phyloP scores from a whole-genome alignment of 805 yeast genomes.

The Suhomyces sp. region DNA sequence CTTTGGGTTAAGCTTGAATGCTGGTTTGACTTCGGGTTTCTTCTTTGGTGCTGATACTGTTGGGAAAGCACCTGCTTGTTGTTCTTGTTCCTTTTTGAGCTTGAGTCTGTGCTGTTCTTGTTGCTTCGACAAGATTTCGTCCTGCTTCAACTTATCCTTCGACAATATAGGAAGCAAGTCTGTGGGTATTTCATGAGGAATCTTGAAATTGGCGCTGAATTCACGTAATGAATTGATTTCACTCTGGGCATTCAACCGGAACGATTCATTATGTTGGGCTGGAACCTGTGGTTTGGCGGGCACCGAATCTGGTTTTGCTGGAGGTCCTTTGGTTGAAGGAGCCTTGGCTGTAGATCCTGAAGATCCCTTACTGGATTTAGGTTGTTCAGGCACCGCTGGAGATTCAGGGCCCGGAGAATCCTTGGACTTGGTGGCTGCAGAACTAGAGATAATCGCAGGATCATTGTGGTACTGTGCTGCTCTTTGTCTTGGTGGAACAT shows the following conservation, averaged over 20 bases:
- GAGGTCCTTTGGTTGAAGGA: not conserved
- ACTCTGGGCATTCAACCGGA: conserved; percentile 50
- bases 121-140: conserved; percentile 50
- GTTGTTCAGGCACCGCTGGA: not conserved
- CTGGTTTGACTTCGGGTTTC: conserved; percentile 55
- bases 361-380: no score
- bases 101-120: conserved; percentile 12
- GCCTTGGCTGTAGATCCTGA: conserved; percentile 8
- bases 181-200: conserved; percentile 57
- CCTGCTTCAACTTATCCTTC: conserved; percentile 64
- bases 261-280: conserved; percentile 31
- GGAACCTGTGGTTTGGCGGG: conserved; percentile 29
- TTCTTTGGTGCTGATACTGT: conserved; percentile 31
- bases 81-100: conserved; percentile 2
- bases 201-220: conserved; percentile 78
- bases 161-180: conserved; percentile 69
- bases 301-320: conserved; percentile 27
- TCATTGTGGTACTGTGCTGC: conserved; percentile 53
- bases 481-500: conserved; percentile 58
- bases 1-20: conserved; percentile 67
- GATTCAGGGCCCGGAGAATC: not conserved
- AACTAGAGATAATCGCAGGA: conserved; percentile 63
- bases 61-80: not conserved
- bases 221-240: conserved; percentile 70
- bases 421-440: conserved; percentile 28